Evolutionary conservation across 2,329 filamentous ascomycete species (phyloP).

Genomic region (Pyrenochaeta sp.): DNA sequence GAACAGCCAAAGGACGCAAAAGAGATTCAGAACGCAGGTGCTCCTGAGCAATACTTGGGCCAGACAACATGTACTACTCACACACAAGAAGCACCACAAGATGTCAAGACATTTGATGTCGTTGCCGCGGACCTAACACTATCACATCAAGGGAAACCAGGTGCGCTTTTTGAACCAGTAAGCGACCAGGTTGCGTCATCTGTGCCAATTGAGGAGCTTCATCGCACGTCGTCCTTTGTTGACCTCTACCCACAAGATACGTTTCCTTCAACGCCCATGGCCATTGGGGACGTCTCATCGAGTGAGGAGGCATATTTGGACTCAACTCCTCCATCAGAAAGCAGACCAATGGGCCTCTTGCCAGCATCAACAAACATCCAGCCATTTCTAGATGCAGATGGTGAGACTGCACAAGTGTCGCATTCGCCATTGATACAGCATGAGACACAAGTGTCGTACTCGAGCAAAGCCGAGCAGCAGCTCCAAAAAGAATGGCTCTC

Average conservation of each 20-base stretch:
- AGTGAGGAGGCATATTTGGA: constrained; percentile 18
- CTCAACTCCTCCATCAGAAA: constrained; percentile 11
- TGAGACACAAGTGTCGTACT: constrained; percentile 38
- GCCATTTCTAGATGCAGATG: constrained; percentile 26
- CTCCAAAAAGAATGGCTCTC: constrained; percentile 41
- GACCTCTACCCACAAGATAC: constrained; percentile 20
- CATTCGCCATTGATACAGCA: constrained; percentile 27
- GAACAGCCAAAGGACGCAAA: constrained; percentile 7
- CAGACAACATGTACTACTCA: constrained; percentile 1
- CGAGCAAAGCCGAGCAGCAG: constrained; percentile 44
- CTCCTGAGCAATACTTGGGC: constrained; percentile 9
- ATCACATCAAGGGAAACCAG: background rate
- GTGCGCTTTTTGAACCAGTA: background rate
- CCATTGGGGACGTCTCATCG: constrained; percentile 31
- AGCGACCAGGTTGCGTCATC: background rate
- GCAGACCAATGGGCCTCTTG: no score
- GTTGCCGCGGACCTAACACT: background rate
- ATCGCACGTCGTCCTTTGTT: constrained; percentile 20
- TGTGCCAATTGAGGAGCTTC: constrained; percentile 6
- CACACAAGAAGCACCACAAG: constrained; percentile 10
- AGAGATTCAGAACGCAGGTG: background rate
- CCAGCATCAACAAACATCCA: constrained; percentile 10
- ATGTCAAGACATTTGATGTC: background rate
- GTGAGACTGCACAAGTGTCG: constrained; percentile 30
- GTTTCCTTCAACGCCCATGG: constrained; percentile 35